Evolutionary conservation across 148 eudicot genomes (phyloP).

Genomic region (Nepenthes mirabilis): DNA sequence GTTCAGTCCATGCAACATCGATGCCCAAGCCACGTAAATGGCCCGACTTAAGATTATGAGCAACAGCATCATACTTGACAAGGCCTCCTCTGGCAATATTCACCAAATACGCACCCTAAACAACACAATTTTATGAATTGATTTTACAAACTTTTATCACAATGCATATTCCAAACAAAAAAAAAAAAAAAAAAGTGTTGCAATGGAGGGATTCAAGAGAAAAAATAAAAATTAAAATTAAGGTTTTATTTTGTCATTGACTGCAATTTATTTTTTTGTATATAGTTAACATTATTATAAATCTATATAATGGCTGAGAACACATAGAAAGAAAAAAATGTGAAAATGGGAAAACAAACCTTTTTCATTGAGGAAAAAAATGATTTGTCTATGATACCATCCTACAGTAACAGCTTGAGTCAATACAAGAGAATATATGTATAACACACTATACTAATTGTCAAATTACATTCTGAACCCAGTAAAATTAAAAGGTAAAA

Average conservation of each 20-base stretch:
- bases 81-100: conserved; percentile 92
- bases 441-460: too few relatives aligned
- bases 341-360: conserved; percentile 26
- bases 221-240: too few relatives aligned
- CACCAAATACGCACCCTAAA: conserved; percentile 68
- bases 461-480: too few relatives aligned
- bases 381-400: conserved; percentile 48
- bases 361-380: conserved; percentile 87
- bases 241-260: too few relatives aligned
- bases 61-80: conserved; percentile 63
- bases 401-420: conserved; percentile 28
- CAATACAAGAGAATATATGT: too few relatives aligned
- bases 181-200: too few relatives aligned
- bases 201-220: too few relatives aligned
- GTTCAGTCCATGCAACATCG: conserved; percentile 97
- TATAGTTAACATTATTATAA: background rate
- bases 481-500: background rate
- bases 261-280: too few relatives aligned
- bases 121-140: conserved; percentile 1
- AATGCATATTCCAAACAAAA: too few relatives aligned
- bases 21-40: conserved; percentile 88
- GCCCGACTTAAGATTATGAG: conserved; percentile 50
- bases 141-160: background rate
- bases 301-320: background rate
- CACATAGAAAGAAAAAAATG: background rate